These are phyloP conservation scores for Conidiobolus incongruus DNA, from an alignment of 371 early-diverging fungal species.

Conservation along the genomic window DNA sequence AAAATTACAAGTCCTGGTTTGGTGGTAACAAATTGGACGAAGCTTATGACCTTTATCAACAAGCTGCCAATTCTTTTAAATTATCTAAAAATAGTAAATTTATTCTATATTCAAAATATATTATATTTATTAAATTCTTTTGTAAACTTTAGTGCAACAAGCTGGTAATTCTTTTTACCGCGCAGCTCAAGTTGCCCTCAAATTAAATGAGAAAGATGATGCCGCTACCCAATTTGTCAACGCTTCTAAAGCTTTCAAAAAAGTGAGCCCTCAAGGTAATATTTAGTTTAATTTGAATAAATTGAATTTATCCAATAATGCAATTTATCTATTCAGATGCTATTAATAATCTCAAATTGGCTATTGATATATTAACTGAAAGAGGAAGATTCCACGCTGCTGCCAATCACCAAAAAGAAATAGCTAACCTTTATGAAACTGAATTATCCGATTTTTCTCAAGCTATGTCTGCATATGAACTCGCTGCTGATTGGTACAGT, in stretches of 20 bases:
- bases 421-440: constrained; percentile 80
- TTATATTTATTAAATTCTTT: background rate
- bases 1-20: constrained; percentile 56
- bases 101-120: background rate
- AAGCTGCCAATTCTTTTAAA: constrained; percentile 80
- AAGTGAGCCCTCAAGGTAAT: constrained; percentile 48
- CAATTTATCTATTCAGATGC: constrained; percentile 25
- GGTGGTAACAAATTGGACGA: constrained; percentile 75
- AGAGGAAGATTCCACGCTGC: constrained; percentile 75
- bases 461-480: constrained; percentile 68
- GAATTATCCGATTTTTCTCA: constrained; percentile 59
- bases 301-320: background rate
- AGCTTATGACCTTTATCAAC: constrained; percentile 73
- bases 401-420: constrained; percentile 77
- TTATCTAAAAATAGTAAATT: constrained; percentile 62
- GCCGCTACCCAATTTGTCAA: constrained; percentile 60
- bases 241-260: constrained; percentile 73
- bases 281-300: background rate
- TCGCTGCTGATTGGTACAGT: constrained; percentile 74
- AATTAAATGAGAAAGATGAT: constrained; percentile 51
- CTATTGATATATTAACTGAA: constrained; percentile 54
- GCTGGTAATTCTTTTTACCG: constrained; percentile 74
- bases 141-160: constrained; percentile 42
- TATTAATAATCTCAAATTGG: constrained; percentile 37
- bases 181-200: constrained; percentile 49